These are phyloP conservation scores for Naganishia albida DNA, from an alignment of 1,284 basidiomycete species.

Conservation along the genomic window DNA sequence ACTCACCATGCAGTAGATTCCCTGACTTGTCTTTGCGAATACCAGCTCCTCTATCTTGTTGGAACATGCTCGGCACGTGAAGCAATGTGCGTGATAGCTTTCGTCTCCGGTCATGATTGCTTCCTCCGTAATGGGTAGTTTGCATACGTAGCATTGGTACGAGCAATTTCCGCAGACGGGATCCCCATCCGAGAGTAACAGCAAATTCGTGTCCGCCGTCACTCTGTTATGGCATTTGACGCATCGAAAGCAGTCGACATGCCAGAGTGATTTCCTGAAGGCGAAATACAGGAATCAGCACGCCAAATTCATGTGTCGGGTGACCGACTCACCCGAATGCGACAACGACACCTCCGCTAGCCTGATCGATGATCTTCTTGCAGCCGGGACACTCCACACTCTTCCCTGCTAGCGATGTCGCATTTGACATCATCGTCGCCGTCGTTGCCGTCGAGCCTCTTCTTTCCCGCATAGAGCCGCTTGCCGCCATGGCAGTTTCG, in stretches of 20 bases:
- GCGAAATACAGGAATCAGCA: neutral
- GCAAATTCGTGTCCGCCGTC: conserved; percentile 85
- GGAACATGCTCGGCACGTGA: conserved; percentile 94
- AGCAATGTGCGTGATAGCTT: conserved; percentile 97
- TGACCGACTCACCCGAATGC: conserved; percentile 74
- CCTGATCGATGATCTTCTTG: conserved; percentile 75
- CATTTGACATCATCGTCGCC: conserved; percentile 14
- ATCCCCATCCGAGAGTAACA: conserved; percentile 92
- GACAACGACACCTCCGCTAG: conserved; percentile 81
- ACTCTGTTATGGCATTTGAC: conserved; percentile 59
- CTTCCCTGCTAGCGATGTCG: conserved; percentile 24
- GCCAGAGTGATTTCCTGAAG: conserved; percentile 51
- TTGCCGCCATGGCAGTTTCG: neutral
- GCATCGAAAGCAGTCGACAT: conserved; percentile 57
- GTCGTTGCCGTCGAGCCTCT: conserved; percentile 18
- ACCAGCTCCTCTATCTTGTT: conserved; percentile 95
- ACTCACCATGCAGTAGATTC: conserved; percentile 92
- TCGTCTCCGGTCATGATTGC: conserved; percentile 99
- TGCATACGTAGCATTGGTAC: conserved; percentile 92
- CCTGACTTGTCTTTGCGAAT: conserved; percentile 96
- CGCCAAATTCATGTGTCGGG: neutral
- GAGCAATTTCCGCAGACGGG: conserved; percentile 97
- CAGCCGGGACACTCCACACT: conserved; percentile 71
- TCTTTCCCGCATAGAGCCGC: neutral
- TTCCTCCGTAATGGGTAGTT: conserved; percentile 87